Base-by-base conservation (phyloP, 2,329 filamentous ascomycete species). In the Stachybotrys elegans region DNA sequence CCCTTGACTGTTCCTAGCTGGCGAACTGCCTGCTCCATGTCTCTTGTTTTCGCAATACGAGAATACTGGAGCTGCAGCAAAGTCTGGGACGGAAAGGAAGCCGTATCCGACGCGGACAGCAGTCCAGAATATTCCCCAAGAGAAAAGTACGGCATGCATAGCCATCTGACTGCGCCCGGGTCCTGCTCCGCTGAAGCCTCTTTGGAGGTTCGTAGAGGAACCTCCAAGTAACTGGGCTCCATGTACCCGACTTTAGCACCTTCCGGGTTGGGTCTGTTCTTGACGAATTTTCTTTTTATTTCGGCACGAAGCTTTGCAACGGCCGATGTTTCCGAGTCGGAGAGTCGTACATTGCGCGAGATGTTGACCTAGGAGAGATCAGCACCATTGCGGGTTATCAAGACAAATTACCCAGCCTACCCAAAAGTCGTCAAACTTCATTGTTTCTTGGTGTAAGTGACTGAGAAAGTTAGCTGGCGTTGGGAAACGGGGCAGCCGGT, bases 81-180 rank as follows among this genome's bases (percentile, higher is more conserved):
- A 2, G 70, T 73, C 40, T 66, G 61, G 2, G 64, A 55, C 2
- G 72, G 71, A 40, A 72, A 73, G 2, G 60, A 55, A 5, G 57
- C 56, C 6, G 57, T 37, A 21, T 54, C 59, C 2, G 59, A 57
- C 1, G 58, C 57, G 6, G 57, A 56, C 3, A 59, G 52, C 2
- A 70, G 51, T 3, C 67, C 69, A 0, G 65, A 65, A 44, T 72
- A 74, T 20, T 62, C 60, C 41, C 71, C 63, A 1, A 75, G 59
- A 3, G 62, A 63, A 48, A 76, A 74, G 48, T 73, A 75, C 0
- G 73, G 73, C 13, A 75, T 54, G 22, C 68, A 72, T 3, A 73
- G 49, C 70, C 70, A 75, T 17, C 60, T 62, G 1, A 60, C 59
- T 2, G 50, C 42, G 9, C 47, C 39, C 29, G 41, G 40, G 42